Evolutionary conservation across 257 asterid species (phyloP).

Genomic region (Cordia subcordata): DNA sequence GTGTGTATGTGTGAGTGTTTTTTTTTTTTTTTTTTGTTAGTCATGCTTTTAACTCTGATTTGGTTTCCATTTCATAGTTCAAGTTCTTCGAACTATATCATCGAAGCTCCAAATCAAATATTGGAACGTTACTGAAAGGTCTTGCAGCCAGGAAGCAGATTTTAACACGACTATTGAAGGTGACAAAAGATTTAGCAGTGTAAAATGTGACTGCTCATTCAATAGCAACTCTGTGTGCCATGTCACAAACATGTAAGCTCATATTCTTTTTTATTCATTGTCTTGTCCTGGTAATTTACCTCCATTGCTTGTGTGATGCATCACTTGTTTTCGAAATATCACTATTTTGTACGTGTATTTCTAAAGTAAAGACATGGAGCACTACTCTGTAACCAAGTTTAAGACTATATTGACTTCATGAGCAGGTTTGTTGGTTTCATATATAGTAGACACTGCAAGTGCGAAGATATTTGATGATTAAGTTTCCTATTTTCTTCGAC

Average conservation of each 20-base stretch:
- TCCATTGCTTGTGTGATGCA: too few relatives aligned
- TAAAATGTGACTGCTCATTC: constrained; percentile 61
- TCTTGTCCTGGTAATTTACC: too few relatives aligned
- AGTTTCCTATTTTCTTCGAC: too few relatives aligned
- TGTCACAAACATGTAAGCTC: constrained; percentile 63
- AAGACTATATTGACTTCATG: too few relatives aligned
- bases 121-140: constrained; percentile 45
- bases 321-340: too few relatives aligned
- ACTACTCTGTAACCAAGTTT: too few relatives aligned
- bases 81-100: constrained; percentile 52
- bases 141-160: constrained; percentile 39
- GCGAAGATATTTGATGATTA: too few relatives aligned
- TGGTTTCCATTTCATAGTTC: constrained; percentile 38
- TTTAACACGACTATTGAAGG: constrained; percentile 29
- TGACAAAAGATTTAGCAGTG: constrained; percentile 17
- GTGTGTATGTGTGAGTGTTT: too few relatives aligned
- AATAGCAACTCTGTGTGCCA: constrained; percentile 49
- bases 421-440: too few relatives aligned
- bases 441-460: too few relatives aligned
- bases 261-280: not conserved
- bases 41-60: not conserved
- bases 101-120: constrained; percentile 42
- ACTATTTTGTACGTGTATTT: too few relatives aligned
- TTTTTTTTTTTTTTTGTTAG: not conserved
- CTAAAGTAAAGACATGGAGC: too few relatives aligned